These are phyloP conservation scores for Backusella parvicylindrica DNA, from an alignment of 192 early-diverging fungal species.

Conservation along the genomic window DNA sequence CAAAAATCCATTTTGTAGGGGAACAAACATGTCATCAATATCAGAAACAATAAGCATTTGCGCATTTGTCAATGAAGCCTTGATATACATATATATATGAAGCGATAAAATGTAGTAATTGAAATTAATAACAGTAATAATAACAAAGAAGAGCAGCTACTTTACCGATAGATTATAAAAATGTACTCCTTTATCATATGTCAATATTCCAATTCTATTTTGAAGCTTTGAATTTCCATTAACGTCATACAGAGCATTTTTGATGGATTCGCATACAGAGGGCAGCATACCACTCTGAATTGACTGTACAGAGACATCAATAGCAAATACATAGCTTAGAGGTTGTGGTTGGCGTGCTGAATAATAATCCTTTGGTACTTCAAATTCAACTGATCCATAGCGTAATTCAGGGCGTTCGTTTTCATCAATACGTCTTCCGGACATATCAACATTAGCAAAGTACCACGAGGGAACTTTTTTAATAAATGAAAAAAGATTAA, in stretches of 20 bases:
- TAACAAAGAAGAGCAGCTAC: neutral
- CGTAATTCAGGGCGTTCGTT: conserved; percentile 86
- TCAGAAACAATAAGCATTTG: conserved; percentile 97
- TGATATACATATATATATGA: neutral
- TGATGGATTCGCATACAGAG: conserved; percentile 64
- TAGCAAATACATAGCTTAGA: conserved; percentile 85
- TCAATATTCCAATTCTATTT: conserved; percentile 81
- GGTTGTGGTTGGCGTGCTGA: conserved; percentile 65
- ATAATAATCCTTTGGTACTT: conserved; percentile 72
- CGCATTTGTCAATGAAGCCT: conserved; percentile 81
- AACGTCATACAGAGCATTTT: conserved; percentile 63
- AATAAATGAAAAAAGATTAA: neutral
- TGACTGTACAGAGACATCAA: conserved; percentile 90
- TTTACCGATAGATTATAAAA: conserved; percentile 90
- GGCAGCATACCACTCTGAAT: conserved; percentile 84
- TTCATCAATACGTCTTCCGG: conserved; percentile 80
- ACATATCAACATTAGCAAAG: conserved; percentile 96
- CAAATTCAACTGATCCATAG: conserved; percentile 91
- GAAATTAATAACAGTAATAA: neutral
- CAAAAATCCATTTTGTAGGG: conserved; percentile 87
- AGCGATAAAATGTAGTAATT: neutral
- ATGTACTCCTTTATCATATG: conserved; percentile 88
- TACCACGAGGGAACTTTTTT: conserved; percentile 74
- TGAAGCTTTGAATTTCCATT: conserved; percentile 26
- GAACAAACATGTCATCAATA: conserved; percentile 92